Percentiles rank a stretch among this genome's conserved stretches.
Evolutionary conservation across 108 stramenopile species (phyloP).

Genomic region (Cylindrotheca fusiformis): DNA sequence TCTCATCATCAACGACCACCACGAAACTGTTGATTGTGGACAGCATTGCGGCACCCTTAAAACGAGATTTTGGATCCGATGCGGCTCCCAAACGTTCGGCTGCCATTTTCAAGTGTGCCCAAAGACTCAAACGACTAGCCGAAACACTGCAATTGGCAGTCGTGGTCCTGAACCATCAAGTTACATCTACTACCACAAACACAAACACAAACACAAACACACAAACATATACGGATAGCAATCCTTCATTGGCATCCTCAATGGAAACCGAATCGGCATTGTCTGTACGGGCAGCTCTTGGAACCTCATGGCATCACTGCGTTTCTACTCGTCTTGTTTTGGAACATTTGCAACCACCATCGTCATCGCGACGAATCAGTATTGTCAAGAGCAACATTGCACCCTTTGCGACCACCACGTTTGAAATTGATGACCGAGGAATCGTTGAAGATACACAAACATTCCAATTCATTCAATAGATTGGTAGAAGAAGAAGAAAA

Average conservation of each 20-base stretch:
- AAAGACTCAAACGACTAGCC: constrained; percentile 68
- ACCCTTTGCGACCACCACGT: constrained; percentile 4
- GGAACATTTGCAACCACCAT: constrained; percentile 16
- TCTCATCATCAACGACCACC: constrained; percentile 14
- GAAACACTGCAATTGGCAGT: constrained; percentile 68
- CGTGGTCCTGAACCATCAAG: constrained; percentile 83
- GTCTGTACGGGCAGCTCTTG: constrained; percentile 65
- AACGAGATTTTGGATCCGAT: constrained; percentile 56
- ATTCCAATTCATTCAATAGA: background rate
- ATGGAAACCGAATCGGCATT: constrained; percentile 3
- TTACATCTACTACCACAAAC: background rate
- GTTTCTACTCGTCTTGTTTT: constrained; percentile 68
- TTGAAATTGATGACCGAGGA: constrained; percentile 17
- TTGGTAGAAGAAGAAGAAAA: too few species aligned
- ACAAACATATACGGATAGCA: too few species aligned
- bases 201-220: background rate
- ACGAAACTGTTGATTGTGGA: constrained; percentile 58
- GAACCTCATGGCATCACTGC: constrained; percentile 87
- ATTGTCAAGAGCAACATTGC: constrained; percentile 50
- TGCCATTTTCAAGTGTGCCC: constrained; percentile 59
- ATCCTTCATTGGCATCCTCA: too few species aligned
- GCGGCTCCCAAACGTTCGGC: constrained; percentile 51
- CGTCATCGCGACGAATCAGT: constrained; percentile 3
- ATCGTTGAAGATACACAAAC: constrained; percentile 3
- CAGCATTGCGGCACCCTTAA: constrained; percentile 83